These are phyloP conservation scores for Decorospora gaudefroyi DNA, from an alignment of 2,329 filamentous ascomycete genomes.

Conservation along the genomic window DNA sequence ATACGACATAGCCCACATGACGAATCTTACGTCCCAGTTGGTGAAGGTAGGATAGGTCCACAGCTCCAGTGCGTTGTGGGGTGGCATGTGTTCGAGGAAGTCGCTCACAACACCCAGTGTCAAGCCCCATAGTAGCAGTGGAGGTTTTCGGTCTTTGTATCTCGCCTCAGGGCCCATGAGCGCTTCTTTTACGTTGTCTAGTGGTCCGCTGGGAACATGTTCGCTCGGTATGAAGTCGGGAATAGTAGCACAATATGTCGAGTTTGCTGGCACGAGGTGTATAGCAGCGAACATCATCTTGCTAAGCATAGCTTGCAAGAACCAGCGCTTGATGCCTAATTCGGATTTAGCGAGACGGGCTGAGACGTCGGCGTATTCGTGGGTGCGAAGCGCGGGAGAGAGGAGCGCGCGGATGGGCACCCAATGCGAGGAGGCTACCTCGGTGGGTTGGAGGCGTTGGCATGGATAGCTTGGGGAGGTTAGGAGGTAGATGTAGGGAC, in stretches of 20 bases:
- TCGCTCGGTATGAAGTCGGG: conserved; percentile 53
- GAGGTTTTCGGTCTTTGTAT: conserved; percentile 47
- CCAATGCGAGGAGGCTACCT: conserved; percentile 72
- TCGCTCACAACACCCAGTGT: conserved; percentile 70
- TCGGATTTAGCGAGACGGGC: conserved; percentile 63
- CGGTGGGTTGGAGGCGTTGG: conserved; percentile 67
- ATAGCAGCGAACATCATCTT: conserved; percentile 71
- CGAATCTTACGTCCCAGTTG: conserved; percentile 61
- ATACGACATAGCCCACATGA: conserved; percentile 65
- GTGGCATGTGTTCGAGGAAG: conserved; percentile 69
- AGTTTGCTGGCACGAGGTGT: conserved; percentile 64
- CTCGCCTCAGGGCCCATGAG: conserved; percentile 28
- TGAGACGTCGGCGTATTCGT: conserved; percentile 66
- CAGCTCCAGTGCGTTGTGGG: conserved; percentile 62
- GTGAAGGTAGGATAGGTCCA: conserved; percentile 74
- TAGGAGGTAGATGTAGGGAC: conserved; percentile 68
- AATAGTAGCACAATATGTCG: conserved; percentile 60
- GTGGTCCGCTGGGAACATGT: conserved; percentile 12
- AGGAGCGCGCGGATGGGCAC: conserved; percentile 66
- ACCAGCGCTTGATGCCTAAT: conserved; percentile 58
- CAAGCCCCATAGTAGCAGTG: conserved; percentile 69
- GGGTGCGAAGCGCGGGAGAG: conserved; percentile 63
- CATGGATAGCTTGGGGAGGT: conserved; percentile 61
- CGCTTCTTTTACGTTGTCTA: conserved; percentile 23
- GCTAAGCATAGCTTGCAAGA: conserved; percentile 62